Conservation (phyloP, 2,329 filamentous ascomycete genomes). For the Pseudogymnoascus sp. region DNA sequence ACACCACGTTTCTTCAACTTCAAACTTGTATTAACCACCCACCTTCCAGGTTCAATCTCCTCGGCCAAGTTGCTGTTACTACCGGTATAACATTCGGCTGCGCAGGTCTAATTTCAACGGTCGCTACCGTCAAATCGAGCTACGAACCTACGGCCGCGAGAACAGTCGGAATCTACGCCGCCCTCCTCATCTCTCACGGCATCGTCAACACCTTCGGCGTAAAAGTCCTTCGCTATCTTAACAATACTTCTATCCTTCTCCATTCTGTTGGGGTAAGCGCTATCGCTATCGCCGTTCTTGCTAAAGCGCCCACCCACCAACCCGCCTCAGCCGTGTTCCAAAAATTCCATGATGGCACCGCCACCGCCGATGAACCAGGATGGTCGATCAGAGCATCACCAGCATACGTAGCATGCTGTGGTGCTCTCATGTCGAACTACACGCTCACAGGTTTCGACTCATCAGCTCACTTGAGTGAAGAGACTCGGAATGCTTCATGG, state of each 20-base stretch:
- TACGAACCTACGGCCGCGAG: slow-evolving; percentile 37
- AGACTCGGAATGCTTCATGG: slow-evolving; percentile 48
- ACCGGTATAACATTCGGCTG: slow-evolving; percentile 40
- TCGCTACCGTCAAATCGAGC: slow-evolving; percentile 35
- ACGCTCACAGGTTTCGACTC: slow-evolving; percentile 47
- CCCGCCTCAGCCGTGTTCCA: slow-evolving; percentile 47
- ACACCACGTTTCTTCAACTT: neutral
- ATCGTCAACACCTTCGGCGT: slow-evolving; percentile 51
- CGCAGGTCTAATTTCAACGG: slow-evolving; percentile 37
- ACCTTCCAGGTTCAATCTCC: slow-evolving; percentile 35
- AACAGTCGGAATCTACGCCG: slow-evolving; percentile 52
- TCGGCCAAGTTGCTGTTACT: slow-evolving; percentile 41
- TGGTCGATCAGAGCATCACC: slow-evolving; percentile 46
- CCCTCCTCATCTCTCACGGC: slow-evolving; percentile 45
- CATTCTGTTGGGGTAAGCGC: slow-evolving; percentile 45
- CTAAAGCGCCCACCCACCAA: slow-evolving; percentile 48
- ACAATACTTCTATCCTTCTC: slow-evolving; percentile 47
- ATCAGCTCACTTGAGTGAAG: slow-evolving; percentile 48
- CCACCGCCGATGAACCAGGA: slow-evolving; percentile 32
- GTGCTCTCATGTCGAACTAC: slow-evolving; percentile 47
- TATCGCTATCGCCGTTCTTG: slow-evolving; percentile 47
- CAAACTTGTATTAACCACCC: neutral
- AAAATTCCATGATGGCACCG: slow-evolving; percentile 45
- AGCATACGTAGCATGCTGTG: slow-evolving; percentile 46
- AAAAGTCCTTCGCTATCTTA: slow-evolving; percentile 45